Evolutionary conservation across 2,329 filamentous ascomycete genomes (phyloP).

Genomic region (Aspergillus sp.): DNA sequence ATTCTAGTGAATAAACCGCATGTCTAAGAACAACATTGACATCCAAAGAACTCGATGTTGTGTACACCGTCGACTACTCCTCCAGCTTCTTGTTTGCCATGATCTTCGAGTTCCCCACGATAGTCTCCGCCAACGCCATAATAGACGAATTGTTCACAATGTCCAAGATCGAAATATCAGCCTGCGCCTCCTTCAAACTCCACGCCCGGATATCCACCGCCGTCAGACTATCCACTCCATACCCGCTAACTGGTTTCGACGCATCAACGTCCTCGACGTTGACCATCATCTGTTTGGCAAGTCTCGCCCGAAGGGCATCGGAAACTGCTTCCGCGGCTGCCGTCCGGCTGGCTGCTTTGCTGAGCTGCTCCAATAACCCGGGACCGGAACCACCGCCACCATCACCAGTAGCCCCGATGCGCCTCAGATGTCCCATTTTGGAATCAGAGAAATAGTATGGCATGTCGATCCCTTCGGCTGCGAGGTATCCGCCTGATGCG

Average conservation of each 20-base stretch:
- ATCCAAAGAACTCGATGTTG: too few relatives aligned
- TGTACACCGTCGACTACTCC: background rate
- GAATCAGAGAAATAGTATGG: background rate
- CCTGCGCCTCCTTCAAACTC: background rate
- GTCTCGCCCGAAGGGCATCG: background rate
- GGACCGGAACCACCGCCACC: background rate
- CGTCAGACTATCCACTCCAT: conserved; percentile 2
- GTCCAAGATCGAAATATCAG: background rate
- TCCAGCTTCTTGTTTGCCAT: background rate
- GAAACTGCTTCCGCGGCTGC: background rate
- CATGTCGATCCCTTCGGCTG: background rate
- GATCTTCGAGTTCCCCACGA: background rate
- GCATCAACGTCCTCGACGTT: background rate
- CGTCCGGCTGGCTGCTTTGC: background rate
- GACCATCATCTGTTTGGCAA: background rate
- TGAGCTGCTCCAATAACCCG: background rate
- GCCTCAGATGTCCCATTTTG: background rate
- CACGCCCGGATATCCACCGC: conserved; percentile 2
- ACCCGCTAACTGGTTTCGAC: conserved; percentile 1
- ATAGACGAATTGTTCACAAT: background rate
- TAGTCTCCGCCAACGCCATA: background rate
- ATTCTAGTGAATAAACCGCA: too few relatives aligned
- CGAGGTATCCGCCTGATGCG: background rate
- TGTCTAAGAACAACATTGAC: too few relatives aligned
- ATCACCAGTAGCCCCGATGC: background rate